phyloP scores from a whole-genome alignment of 164 flowering plant genomes.

The Sedum album region DNA sequence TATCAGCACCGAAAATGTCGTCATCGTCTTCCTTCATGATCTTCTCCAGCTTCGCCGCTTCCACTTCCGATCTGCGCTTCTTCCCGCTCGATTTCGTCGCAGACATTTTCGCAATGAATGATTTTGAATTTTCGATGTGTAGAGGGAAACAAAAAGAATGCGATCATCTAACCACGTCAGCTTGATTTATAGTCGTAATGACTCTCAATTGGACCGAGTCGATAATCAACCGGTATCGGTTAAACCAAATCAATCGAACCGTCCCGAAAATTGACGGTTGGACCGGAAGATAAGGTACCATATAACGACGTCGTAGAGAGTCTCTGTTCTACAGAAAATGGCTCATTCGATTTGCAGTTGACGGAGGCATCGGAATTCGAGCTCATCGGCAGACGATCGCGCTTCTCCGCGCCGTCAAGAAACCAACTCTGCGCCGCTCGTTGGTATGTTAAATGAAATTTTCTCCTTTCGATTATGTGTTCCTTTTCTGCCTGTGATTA shows the following conservation, averaged over 20 bases:
- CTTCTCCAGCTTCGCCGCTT: constrained; percentile 28
- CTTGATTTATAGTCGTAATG: neutral
- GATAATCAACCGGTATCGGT: too few relatives aligned
- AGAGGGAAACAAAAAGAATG: constrained; percentile 8
- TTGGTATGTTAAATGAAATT: neutral
- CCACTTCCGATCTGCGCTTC: constrained; percentile 35
- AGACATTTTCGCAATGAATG: constrained; percentile 7
- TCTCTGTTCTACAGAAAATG: too few relatives aligned
- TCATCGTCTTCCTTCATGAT: constrained; percentile 19
- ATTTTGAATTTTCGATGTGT: neutral
- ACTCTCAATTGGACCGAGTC: neutral
- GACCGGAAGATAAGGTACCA: neutral
- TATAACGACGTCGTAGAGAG: neutral
- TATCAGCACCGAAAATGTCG: constrained; percentile 50
- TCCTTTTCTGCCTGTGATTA: neutral
- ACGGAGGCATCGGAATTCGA: neutral
- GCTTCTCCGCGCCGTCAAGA: neutral
- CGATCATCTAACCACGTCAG: neutral
- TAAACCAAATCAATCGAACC: too few relatives aligned
- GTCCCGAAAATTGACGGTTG: too few relatives aligned
- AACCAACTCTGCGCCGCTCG: neutral
- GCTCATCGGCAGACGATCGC: neutral
- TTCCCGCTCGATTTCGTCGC: constrained; percentile 37
- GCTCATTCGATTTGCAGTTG: neutral
- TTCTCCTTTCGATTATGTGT: neutral